Base-by-base conservation (phyloP, 2,329 filamentous ascomycete species). In the Arthrobotrys iridis region DNA sequence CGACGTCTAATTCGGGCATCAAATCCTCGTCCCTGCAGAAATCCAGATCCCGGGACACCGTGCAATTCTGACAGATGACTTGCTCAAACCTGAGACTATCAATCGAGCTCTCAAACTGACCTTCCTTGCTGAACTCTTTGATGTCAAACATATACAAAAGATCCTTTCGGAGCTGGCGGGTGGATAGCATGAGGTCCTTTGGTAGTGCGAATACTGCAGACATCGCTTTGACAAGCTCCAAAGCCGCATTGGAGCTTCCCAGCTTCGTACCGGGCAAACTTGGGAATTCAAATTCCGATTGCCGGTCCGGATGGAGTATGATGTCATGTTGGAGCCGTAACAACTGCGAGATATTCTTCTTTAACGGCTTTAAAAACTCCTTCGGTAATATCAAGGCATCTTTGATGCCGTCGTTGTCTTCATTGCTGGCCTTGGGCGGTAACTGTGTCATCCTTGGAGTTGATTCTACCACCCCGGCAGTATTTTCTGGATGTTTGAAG, bases 121-220 rank as follows among this genome's bases (percentile, higher is more conserved):
- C 94, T 65, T 94, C 92, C 62, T 90, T 87, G 81, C 90, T 91
- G 84, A 99, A 99, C 82, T 99, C 95, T 79, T 93, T 91, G 62
- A 99, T 89, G 67, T 99, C 95, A 82, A 99, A 97, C 60, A 98
- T 86, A 7, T 90, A 87, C 0, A 99, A 87, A 0, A 99, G 85
- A 74, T 98, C 94, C 79, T 96, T 96, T 62, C 96, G 89, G 0
- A 99, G 86, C 1, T 96, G 85, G 4, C 95, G 89, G 1, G 93
- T 93, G 82, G 98, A 94, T 52, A 96, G 88, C 0, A 89, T 90
- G 79, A 96, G 95, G 79, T 92, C 92, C 82, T 94, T 95, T 83
- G 97, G 95, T 0, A 99, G 87, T 33, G 89, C 91, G 3, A 99
- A 85, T 7, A 99, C 91, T 81, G 98, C 94, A 89, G 96, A 96